Percentiles rank a stretch among this genome's conserved stretches.
Evolutionary conservation across 148 eudicot genomes (phyloP).

Genomic region (Beta vulgaris): DNA sequence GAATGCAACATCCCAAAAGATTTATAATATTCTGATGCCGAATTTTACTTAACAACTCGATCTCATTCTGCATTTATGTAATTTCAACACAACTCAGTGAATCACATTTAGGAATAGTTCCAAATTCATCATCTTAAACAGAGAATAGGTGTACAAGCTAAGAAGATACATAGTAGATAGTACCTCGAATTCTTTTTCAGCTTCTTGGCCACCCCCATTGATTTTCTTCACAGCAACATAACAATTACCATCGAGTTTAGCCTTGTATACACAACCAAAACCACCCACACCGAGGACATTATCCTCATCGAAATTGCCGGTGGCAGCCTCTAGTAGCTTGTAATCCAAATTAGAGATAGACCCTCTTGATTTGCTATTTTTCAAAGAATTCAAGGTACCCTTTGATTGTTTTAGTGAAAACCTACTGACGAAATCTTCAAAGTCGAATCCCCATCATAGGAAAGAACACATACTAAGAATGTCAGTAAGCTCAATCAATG

Average conservation of each 20-base stretch:
- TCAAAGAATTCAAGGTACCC: slow-evolving; percentile 32
- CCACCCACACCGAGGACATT: slow-evolving; percentile 57
- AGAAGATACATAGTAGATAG: background rate
- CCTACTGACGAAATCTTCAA: slow-evolving; percentile 31
- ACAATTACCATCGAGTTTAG: slow-evolving; percentile 38
- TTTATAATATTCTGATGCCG: slow-evolving; percentile 59
- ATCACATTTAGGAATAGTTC: slow-evolving; percentile 1
- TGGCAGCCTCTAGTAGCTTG: slow-evolving; percentile 51
- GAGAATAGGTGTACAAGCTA: slow-evolving; percentile 3
- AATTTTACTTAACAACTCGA: slow-evolving; percentile 51
- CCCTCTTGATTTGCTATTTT: slow-evolving; percentile 28
- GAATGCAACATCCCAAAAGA: slow-evolving; percentile 59
- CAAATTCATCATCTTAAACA: slow-evolving; percentile 2
- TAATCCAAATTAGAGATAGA: slow-evolving; percentile 45
- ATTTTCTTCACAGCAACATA: slow-evolving; percentile 57
- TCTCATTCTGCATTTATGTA: slow-evolving; percentile 48
- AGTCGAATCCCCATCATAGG: slow-evolving; percentile 1
- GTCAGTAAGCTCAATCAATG: background rate
- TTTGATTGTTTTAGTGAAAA: slow-evolving; percentile 31
- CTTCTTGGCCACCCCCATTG: slow-evolving; percentile 45
- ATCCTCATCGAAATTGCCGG: slow-evolving; percentile 40
- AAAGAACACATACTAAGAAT: slow-evolving; percentile 2
- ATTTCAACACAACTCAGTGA: slow-evolving; percentile 2
- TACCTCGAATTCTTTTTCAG: slow-evolving; percentile 59
- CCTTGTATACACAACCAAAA: slow-evolving; percentile 65